These are phyloP conservation scores for Suillus fuscotomentosus DNA, from an alignment of 768 basidiomycete genomes.

Conservation along the genomic window DNA sequence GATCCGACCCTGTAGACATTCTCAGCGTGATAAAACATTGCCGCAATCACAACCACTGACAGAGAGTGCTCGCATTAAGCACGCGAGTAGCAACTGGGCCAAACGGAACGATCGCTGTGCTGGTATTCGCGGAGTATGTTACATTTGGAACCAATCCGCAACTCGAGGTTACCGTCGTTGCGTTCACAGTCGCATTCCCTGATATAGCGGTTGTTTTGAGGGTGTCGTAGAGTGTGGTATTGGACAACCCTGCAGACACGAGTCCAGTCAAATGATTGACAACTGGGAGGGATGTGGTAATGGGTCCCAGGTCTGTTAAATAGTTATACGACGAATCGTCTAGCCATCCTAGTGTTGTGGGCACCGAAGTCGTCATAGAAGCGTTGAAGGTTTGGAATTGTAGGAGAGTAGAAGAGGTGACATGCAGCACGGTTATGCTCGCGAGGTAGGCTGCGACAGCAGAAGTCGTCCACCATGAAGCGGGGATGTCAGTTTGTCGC, in stretches of 20 bases:
- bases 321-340: neutral
- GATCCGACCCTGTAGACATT: neutral
- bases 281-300: neutral
- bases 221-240: slow-evolving; percentile 15
- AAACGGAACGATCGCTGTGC: neutral
- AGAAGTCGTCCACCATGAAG: slow-evolving; percentile 10
- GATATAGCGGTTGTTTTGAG: neutral
- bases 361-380: slow-evolving; percentile 1
- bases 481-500: slow-evolving; percentile 13
- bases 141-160: slow-evolving; percentile 7
- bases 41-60: neutral
- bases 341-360: slow-evolving; percentile 8
- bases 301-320: neutral
- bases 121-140: neutral
- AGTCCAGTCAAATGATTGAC: neutral
- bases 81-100: neutral
- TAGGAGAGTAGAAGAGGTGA: slow-evolving; percentile 18
- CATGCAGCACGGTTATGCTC: slow-evolving; percentile 14
- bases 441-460: slow-evolving; percentile 12
- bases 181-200: slow-evolving; percentile 14
- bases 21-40: neutral
- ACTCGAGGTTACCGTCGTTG: slow-evolving; percentile 10
- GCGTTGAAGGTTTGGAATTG: slow-evolving; percentile 13
- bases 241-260: slow-evolving; percentile 6
- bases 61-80: neutral